Conservation (phyloP, 495 filamentous ascomycete species). For the Tetracladium marchalianum region DNA sequence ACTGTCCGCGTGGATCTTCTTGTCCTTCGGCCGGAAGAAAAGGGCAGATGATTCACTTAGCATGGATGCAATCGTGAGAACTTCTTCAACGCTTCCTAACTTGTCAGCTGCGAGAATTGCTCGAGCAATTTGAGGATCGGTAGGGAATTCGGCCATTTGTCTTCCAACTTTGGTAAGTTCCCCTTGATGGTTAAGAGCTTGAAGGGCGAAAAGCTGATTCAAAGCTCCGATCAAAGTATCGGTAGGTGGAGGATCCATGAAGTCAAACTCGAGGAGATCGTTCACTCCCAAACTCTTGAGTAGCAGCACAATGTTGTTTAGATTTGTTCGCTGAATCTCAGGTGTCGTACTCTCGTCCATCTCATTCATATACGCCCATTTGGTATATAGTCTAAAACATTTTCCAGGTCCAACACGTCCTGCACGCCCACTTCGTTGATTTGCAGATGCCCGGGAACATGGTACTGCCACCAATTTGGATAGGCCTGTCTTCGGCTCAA, state of each 20-base stretch:
- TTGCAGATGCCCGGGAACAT: constrained; percentile 87
- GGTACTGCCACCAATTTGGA: constrained; percentile 85
- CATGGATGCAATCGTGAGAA: constrained; percentile 92
- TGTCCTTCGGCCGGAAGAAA: constrained; percentile 95
- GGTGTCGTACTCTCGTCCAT: constrained; percentile 88
- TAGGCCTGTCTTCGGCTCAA: constrained; percentile 87
- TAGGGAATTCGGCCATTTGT: constrained; percentile 95
- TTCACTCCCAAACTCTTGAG: constrained; percentile 91
- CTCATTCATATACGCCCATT: constrained; percentile 89
- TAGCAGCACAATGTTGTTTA: constrained; percentile 74
- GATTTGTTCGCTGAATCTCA: constrained; percentile 86
- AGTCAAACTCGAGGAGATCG: constrained; percentile 89
- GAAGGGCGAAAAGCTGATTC: constrained; percentile 87
- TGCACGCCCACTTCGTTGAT: constrained; percentile 85
- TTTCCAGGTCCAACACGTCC: constrained; percentile 91
- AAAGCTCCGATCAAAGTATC: constrained; percentile 86
- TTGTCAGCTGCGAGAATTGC: constrained; percentile 82
- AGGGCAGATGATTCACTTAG: constrained; percentile 78
- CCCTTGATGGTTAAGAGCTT: constrained; percentile 80
- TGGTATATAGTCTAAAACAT: constrained; percentile 91
- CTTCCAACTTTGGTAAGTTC: constrained; percentile 86
- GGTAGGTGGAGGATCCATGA: constrained; percentile 88
- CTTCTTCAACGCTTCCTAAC: constrained; percentile 86
- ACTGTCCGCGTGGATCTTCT: constrained; percentile 91
- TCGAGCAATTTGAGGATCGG: constrained; percentile 88